Evolutionary conservation across 2,329 filamentous ascomycete species (phyloP), one percentile per base, ranked within the genome.

Genomic region (Dendrostoma leiphaemia): DNA sequence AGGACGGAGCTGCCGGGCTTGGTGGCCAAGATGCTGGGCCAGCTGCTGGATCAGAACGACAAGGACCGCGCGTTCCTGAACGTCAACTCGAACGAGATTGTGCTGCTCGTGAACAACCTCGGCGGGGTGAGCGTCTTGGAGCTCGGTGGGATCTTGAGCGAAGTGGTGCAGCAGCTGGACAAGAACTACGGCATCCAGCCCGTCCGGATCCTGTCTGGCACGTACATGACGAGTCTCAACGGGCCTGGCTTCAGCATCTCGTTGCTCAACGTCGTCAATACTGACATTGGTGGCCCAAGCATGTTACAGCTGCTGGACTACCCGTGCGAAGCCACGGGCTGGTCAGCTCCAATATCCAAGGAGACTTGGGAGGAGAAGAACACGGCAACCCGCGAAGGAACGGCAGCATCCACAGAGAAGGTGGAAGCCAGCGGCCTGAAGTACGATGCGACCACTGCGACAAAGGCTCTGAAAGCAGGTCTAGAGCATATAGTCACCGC

Each of bases 221-320:
- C 86, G 0, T 91, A 84, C 69, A 91, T 91, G 87, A 91, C 88
- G 5, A 90, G 86, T 59, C 73, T 92, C 56, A 90, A 91, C 66
- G 88, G 86, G 0, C 74, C 88, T 6, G 89, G 88, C 5, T 91
- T 91, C 71, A 90, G 86, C 67, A 83, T 91, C 61, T 82, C 83
- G 6, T 69, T 92, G 31, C 75, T 91, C 26, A 89, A 86, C 64
- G 76, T 87, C 10, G 77, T 80, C 40, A 77, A 75, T 52, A 80
- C 80, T 3, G 80, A 85, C 35, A 81, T 85, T 35, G 72, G 74
- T 13, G 81, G 81, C 0, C 79, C 79, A 1, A 77, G 82, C 53
- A 83, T 91, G 77, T 75, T 91, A 21, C 79, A 89, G 63, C 71
- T 91, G 47, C 76, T 91, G 13, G 88, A 91, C 67, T 80, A 82